A percentile compares a stretch with the other conserved stretches of the same genome.
Conservation (phyloP, 768 basidiomycete species). For the Leccinum boreale region DNA sequence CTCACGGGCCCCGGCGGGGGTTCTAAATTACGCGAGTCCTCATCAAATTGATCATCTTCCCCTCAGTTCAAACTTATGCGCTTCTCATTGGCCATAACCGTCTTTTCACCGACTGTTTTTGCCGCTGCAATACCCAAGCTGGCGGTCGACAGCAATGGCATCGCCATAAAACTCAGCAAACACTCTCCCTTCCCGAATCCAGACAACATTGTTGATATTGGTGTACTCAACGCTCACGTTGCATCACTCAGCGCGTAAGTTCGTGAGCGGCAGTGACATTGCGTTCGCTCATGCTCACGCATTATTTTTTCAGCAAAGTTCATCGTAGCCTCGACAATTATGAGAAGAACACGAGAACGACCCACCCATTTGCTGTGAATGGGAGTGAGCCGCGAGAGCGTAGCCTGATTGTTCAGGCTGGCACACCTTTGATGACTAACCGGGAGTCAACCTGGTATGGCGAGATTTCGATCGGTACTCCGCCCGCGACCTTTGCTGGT, state of each 20-base stretch:
- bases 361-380: background rate
- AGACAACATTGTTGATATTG: background rate
- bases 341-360: background rate
- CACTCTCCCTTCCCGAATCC: background rate
- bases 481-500: background rate
- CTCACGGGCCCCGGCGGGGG: too few species aligned
- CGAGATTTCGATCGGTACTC: background rate
- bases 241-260: background rate
- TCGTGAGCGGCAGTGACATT: background rate
- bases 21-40: too few species aligned
- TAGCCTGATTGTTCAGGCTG: background rate
- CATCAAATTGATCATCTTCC: background rate
- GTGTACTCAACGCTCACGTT: background rate
- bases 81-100: background rate
- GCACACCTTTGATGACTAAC: background rate
- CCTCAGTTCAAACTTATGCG: background rate
- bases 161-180: background rate
- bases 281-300: background rate
- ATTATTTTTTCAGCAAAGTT: background rate
- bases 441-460: background rate
- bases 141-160: background rate
- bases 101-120: background rate
- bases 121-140: background rate
- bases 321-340: background rate
- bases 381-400: background rate